Evolutionary conservation across 768 basidiomycete species (phyloP).

Genomic region (Kwoniella sp.): DNA sequence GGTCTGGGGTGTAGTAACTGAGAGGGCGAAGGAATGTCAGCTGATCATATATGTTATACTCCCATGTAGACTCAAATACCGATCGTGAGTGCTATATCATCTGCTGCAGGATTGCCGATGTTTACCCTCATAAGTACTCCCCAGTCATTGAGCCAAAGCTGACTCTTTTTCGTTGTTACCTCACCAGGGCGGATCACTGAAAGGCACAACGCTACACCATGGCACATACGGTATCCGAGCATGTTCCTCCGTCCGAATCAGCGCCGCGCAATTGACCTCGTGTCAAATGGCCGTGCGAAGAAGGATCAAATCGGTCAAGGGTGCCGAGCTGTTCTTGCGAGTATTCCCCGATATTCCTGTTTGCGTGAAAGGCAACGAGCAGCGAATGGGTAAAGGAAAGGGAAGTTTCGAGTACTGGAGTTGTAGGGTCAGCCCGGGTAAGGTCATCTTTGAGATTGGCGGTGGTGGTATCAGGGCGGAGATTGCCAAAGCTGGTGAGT

Average conservation of each 20-base stretch:
- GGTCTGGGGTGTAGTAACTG: too few relatives aligned
- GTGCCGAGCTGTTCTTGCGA: constrained; percentile 78
- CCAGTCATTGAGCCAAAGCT: too few relatives aligned
- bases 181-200: constrained; percentile 74
- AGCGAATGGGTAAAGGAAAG: constrained; percentile 99
- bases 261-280: constrained; percentile 83
- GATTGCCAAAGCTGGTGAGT: constrained; percentile 31
- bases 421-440: constrained; percentile 82
- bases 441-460: constrained; percentile 92
- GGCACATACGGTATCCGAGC: constrained; percentile 92
- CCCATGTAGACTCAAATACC: constrained; percentile 32
- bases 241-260: constrained; percentile 76
- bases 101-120: not conserved
- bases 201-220: constrained; percentile 87
- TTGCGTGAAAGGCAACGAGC: constrained; percentile 98
- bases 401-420: constrained; percentile 98
- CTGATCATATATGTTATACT: too few relatives aligned
- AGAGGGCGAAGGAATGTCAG: not conserved
- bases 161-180: not conserved
- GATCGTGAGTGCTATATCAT: constrained; percentile 20
- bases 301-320: constrained; percentile 86
- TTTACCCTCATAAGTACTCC: too few relatives aligned
- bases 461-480: constrained; percentile 72
- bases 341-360: constrained; percentile 97
- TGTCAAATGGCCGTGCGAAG: constrained; percentile 85